phyloP scores from a whole-genome alignment of 179 eudicot genomes.

The Vitellaria paradoxa region DNA sequence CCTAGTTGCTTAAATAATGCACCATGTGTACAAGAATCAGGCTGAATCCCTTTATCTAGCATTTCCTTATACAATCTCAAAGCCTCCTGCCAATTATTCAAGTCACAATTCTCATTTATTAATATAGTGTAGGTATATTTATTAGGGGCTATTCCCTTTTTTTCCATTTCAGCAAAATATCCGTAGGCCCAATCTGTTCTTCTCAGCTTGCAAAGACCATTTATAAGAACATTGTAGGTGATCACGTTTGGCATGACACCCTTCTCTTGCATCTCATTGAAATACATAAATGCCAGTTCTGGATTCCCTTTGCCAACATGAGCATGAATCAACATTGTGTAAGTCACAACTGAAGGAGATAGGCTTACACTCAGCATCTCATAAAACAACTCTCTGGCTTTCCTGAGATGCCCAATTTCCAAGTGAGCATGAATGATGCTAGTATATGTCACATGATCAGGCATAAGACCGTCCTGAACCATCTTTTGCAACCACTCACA shows the following conservation, averaged over 20 bases:
- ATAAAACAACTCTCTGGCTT: constrained; percentile 42
- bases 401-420: constrained; percentile 36
- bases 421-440: constrained; percentile 47
- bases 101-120: constrained; percentile 42
- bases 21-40: constrained; percentile 50
- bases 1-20: constrained; percentile 46
- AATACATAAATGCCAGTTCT: constrained; percentile 40
- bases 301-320: constrained; percentile 37
- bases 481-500: constrained; percentile 36
- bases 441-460: constrained; percentile 53
- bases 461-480: constrained; percentile 36
- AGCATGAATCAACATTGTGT: constrained; percentile 49
- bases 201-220: constrained; percentile 54
- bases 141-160: constrained; percentile 36
- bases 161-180: constrained; percentile 40
- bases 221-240: constrained; percentile 55
- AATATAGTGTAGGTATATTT: constrained; percentile 57
- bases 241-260: constrained; percentile 50
- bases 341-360: constrained; percentile 51
- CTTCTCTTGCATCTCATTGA: constrained; percentile 45
- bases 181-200: constrained; percentile 42
- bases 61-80: constrained; percentile 47
- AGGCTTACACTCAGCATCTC: constrained; percentile 42
- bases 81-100: constrained; percentile 44
- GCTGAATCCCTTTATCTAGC: constrained; percentile 46